Base-by-base conservation (phyloP, 1,139 yeast species). In the Candida neerlandica region DNA sequence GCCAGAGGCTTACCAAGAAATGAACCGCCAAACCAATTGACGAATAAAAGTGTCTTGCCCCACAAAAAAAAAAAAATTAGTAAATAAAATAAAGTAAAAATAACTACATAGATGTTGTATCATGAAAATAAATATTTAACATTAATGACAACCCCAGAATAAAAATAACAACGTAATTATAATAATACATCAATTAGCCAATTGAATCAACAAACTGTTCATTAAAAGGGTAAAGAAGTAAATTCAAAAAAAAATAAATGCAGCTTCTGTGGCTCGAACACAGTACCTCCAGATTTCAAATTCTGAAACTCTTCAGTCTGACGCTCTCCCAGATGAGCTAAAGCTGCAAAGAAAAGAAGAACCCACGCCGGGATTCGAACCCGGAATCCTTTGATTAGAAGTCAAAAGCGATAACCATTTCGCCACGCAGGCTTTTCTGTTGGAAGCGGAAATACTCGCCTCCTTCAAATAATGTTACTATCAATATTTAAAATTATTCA, bases 281-380 rank as follows among this genome's bases (percentile, higher is more conserved):
- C 80, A 75, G 76, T 79, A 75, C 80, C 79, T 75, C 71, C 78
- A 74, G 79, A 75, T 54, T 45, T 30, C 51, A 10, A 21, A 26
- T 30, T 11, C n/a, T n/a, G 10, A 15, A 26, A 43, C 26, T 73
- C 80, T 74, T 75, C 79, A 75, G 79, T 75, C 79, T 73, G 78
- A 72, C 79, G 80, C 79, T 75, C 79, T 75, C 79, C 80, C 78
- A 71, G 74, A 78, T 75, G 79, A 74, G 79, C 79, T 75, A 75
- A 75, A 73, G 63, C 75, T 73, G 62, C 62, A 48, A 48, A 51
- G 51, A 54, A 46, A 45, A 51, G 50, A 51, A 47, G 48, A 67
- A 70, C 76, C 75, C 75, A 69, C 70, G 75, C 70, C 75, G 75
- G 73, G 76, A 71, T 73, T 71, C 76, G 75, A 71, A 71, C 76